Evolutionary conservation across 108 stramenopile species (phyloP), one percentile per base, ranked within the genome.

Genomic region (Schizochytrium sp.): DNA sequence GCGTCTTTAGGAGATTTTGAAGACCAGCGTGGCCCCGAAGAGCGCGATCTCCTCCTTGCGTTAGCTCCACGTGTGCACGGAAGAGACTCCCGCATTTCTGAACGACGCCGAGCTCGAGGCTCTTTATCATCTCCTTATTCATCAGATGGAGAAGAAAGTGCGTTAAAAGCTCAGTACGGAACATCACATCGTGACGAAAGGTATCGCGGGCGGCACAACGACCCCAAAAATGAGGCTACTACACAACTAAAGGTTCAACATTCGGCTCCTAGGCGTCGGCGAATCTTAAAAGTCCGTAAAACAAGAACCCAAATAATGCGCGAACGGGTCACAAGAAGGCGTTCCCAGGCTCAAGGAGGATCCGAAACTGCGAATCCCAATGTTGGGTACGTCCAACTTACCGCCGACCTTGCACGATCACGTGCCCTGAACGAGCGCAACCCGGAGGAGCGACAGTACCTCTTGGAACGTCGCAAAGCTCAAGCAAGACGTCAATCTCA

Each of bases 371-470:
- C 10, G 15, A 42, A 49, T 50, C 45, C 19, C 5, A 38, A 10
- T 13, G 47, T 83, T 13, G 50, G 53, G 5, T 10, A 55, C 17
- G 50, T 55, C 50, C 76, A 83, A 10, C 13, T 83, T 7, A 55
- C 76, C 0, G 76, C 76, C 5, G 76, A 83, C 28, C 76, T 83
- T 0, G 76, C 76, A 19, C 47, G 76, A 10, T 49, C 76, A 53
- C 76, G 76, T n/a, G 76, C 76, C 5, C 28, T 83, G 47, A 83
- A 42, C 2, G 76, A 83, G 28, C 76, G 76, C 50, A 17, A 10
- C 15, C 76, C 53, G 47, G 76, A 83, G n/a, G 76, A 83, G 40
- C 2, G 76, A 28, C 47, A 50, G 5, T 83, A 2, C 55, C 76
- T 83, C 50, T 28, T 55, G 45, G 76, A 83, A 2, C 76, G 53